phyloP scores from a whole-genome alignment of 768 basidiomycete genomes.

The Tricholoma terreum region DNA sequence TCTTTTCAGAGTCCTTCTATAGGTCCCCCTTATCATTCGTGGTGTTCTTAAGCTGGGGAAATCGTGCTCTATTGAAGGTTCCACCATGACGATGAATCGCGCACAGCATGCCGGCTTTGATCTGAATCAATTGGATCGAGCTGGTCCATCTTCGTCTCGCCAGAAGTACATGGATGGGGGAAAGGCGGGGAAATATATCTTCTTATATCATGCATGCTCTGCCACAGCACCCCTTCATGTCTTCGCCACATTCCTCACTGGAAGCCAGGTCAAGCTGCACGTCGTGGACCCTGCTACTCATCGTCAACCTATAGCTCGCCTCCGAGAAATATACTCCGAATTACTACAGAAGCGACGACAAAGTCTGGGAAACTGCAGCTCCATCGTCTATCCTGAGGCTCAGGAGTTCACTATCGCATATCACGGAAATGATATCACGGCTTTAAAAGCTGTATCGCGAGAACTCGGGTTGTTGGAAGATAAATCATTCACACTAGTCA shows the following conservation, averaged over 20 bases:
- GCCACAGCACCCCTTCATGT: constrained; percentile 75
- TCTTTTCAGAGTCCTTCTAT: constrained; percentile 2
- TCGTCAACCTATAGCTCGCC: constrained; percentile 74
- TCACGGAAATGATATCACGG: constrained; percentile 74
- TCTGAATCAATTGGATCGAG: constrained; percentile 72
- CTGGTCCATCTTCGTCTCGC: constrained; percentile 52
- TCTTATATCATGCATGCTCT: constrained; percentile 85
- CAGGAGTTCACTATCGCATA: constrained; percentile 68
- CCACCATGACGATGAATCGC: constrained; percentile 70
- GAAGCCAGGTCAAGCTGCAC: constrained; percentile 69
- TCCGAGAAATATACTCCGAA: constrained; percentile 73
- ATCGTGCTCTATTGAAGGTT: constrained; percentile 66
- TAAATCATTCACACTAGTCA: constrained; percentile 69
- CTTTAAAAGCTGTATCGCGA: constrained; percentile 82
- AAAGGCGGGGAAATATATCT: constrained; percentile 67
- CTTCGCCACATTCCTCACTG: constrained; percentile 82
- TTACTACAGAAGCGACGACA: constrained; percentile 50
- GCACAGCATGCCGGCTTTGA: constrained; percentile 84
- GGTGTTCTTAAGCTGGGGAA: constrained; percentile 83
- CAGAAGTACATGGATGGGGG: constrained; percentile 76
- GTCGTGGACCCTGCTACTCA: constrained; percentile 89
- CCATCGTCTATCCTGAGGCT: constrained; percentile 62
- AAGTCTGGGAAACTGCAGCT: constrained; percentile 36
- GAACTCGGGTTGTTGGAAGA: constrained; percentile 78
- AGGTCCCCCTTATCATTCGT: constrained; percentile 84